A percentile compares a stretch with the other conserved stretches of the same genome.
These are phyloP conservation scores for Ganoderma lingzhi DNA, from an alignment of 1,284 basidiomycete genomes.

Conservation along the genomic window DNA sequence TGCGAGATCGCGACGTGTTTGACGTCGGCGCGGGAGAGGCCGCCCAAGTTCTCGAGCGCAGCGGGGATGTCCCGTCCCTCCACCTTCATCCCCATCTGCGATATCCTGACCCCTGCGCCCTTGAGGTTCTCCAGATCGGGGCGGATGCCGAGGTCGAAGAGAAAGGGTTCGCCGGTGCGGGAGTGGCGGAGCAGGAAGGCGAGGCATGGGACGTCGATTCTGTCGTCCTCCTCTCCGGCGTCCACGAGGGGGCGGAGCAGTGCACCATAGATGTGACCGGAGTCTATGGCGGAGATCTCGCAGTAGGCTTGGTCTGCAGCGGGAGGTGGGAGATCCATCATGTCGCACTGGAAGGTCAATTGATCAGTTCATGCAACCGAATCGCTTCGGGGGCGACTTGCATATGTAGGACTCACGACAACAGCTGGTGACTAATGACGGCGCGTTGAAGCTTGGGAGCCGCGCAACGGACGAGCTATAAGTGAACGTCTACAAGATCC, in stretches of 20 bases:
- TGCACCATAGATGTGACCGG: slow-evolving; percentile 50
- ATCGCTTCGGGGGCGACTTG: too few species aligned
- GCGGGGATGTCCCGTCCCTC: slow-evolving; percentile 32
- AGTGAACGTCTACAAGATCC: background rate
- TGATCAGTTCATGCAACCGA: background rate
- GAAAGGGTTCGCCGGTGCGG: slow-evolving; percentile 41
- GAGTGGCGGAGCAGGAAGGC: slow-evolving; percentile 58
- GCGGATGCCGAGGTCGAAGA: slow-evolving; percentile 62
- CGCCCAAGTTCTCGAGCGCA: slow-evolving; percentile 50
- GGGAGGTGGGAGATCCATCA: slow-evolving; percentile 23
- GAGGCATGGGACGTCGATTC: slow-evolving; percentile 49
- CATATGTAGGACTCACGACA: background rate
- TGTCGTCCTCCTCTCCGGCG: slow-evolving; percentile 38
- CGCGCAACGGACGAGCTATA: background rate
- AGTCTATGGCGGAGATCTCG: slow-evolving; percentile 57
- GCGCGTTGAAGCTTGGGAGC: background rate
- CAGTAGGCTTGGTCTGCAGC: slow-evolving; percentile 22
- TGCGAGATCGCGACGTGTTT: slow-evolving; percentile 35
- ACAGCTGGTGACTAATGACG: too few species aligned
- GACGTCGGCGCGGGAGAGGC: slow-evolving; percentile 42
- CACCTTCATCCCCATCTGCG: slow-evolving; percentile 23
- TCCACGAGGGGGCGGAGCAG: slow-evolving; percentile 47
- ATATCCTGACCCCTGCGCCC: background rate
- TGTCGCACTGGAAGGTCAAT: background rate
- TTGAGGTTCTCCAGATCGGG: slow-evolving; percentile 51